Base-by-base conservation (phyloP, 352 stramenopile species). In the Thalassiosira mediterranea region DNA sequence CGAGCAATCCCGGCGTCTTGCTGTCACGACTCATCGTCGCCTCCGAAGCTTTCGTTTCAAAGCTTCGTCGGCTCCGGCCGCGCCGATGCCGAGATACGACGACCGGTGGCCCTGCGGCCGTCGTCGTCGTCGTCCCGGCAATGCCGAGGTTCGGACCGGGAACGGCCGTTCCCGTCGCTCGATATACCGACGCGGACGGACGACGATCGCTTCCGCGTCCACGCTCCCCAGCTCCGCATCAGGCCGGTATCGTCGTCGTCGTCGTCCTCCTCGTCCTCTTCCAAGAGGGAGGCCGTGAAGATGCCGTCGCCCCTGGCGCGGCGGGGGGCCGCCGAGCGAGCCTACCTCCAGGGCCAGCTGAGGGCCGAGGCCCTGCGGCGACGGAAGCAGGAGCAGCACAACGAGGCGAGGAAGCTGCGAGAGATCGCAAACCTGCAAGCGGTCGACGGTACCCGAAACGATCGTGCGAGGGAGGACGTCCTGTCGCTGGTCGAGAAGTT, bases 31-130 rank as follows among this genome's bases (percentile, higher is more conserved):
- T n/a, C n/a, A n/a, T n/a, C n/a, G n/a, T 54, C 46, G 46, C 46
- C 46, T 13, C 46, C 46, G n/a, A 54, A 54, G 17, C 11, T 54
- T 21, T 26, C 46, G 13, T 26, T 54, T 34, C 19, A 37, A 15
- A 15, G 25, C 19, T 7, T 37, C 31, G 3, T 15, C 31, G 4
- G 19, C 49, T 38, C 10, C 31, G 19, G n/a, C 49, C 8, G 19
- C 26, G 5, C 52, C 10, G 52, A n/a, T 44, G 31, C 29, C 8
- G 52, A 42, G 52, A 60, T 60, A 3, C 31, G 4, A 17, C 52
- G 52, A 1, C 52, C 52, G 5, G 23, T 60, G 13, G 52, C 52
- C 25, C 52, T 37, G 23, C 52, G 52, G 26, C 52, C 25, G 7
- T n/a, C n/a, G n/a, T n/a, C n/a, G n/a, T n/a, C n/a, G n/a, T 48